Evolutionary conservation across 305 asterid genomes (phyloP), one percentile per base, ranked within the genome.

Genomic region (Fraxinus nigra): DNA sequence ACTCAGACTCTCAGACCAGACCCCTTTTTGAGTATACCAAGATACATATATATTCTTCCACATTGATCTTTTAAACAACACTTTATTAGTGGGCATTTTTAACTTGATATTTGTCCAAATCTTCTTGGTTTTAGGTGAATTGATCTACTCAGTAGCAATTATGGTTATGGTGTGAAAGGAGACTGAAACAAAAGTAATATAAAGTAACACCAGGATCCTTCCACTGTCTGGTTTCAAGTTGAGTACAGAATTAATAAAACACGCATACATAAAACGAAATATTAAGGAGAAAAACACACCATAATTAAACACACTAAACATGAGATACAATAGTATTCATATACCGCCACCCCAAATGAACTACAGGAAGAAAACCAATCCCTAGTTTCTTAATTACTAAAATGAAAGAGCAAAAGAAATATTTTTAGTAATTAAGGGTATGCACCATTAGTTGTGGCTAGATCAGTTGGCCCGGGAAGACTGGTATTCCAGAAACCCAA

Each of bases 381-480:
- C 88, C 86, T 82, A 82, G 75, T 61, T 28, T 67, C 88, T 78
- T 80, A 81, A 56, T 78, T 7, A 43, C 38, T 6, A 75, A 85
- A 80, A 80, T 72, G 79, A 14, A 80, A 28, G 24, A 30, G 0
- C 51, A 59, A 26, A 40, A 40, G 51, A 77, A 48, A 46, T 30
- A 72, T 35, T 14, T 65, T 9, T 1, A 16, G n/a, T 46, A 80
- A 78, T 82, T 56, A 91, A 48, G 90, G 92, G 81, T 85, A 90
- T 77, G 92, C 93, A 51, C 91, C 94, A 82, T 87, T 85, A 13
- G 90, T 75, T 72, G 97, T 84, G 20, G 92, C 87, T 75, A 88
- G 76, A 82, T 93, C 94, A 32, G 85, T 73, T 14, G 89, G 82
- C 97, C 95, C 92, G 0, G 93, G 73, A 59, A 86, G 76, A 38